Base-by-base conservation (phyloP, 441 rosid genomes). In the Dalechampia spathulata region DNA sequence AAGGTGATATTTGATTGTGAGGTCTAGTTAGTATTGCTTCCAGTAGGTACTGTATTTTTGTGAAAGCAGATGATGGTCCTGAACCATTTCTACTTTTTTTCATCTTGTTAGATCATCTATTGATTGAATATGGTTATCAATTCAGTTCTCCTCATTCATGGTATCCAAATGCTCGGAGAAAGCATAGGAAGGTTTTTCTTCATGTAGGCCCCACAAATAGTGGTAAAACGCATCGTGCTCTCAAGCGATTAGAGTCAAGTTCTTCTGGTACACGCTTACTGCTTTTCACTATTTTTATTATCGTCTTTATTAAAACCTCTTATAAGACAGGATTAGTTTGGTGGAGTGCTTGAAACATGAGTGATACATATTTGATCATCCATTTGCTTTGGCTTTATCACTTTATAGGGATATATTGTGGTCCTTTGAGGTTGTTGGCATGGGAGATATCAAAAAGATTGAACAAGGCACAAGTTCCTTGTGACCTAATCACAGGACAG, bases 191-290 rank as follows among this genome's bases (percentile, higher is more conserved):
- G 71, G 84, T 91, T 62, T 41, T 84, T 66, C 74, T 91, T 66
- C 98, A 91, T 36, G 92, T 91, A 32, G 98, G 98, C 7, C 98
- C 98, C 1, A 88, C 98, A 22, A 91, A 91, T 47, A 91, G 98
- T 65, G 98, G 98, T 42, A 91, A 91, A 77, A 87, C 98, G 15
- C 67, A 87, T 62, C 81, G 75, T 14, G 96, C 98, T 22, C 75
- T 91, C 50, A 86, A 86, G 79, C 82, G 64, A 53, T 79, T 91
- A 15, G 82, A 84, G 65, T 74, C 66, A 27, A 81, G 96, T 72
- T 60, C 89, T 68, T 83, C 98, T 55, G 98, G 98, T 85, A 78
- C 65, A 57, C 21, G 32, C 9, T 52, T 1, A 14, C 37, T 65
- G 50, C 61, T 21, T 53, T 69, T 49, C 40, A 51, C 19, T 36